Conservation (phyloP, 768 basidiomycete genomes). For the Flagelloscypha sp. region DNA sequence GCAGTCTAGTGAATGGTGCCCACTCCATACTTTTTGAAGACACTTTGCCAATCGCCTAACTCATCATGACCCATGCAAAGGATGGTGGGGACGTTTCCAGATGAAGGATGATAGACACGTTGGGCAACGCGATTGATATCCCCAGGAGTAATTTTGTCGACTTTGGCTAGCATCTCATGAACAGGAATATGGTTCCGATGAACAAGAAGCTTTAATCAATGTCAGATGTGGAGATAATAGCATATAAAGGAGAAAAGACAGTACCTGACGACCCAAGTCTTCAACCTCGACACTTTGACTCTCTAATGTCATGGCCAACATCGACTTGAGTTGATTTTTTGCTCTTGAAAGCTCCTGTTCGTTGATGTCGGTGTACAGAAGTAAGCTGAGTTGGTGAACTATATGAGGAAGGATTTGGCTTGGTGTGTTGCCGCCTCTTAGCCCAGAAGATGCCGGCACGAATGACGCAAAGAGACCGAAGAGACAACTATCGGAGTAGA, state of each 20-base stretch:
- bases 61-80: constrained; percentile 81
- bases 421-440: constrained; percentile 54
- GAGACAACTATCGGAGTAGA: constrained; percentile 88
- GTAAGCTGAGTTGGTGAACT: constrained; percentile 76
- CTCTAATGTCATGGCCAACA: constrained; percentile 91
- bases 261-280: constrained; percentile 84
- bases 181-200: constrained; percentile 80
- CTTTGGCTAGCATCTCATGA: constrained; percentile 84
- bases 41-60: constrained; percentile 54
- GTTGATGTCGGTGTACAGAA: constrained; percentile 65
- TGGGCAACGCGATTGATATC: constrained; percentile 71
- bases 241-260: constrained; percentile 7
- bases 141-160: constrained; percentile 65
- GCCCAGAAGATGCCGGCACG: constrained; percentile 50
- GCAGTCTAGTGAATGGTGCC: constrained; percentile 15
- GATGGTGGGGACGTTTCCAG: constrained; percentile 62
- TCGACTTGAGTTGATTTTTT: constrained; percentile 92
- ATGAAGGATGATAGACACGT: constrained; percentile 62
- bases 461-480: constrained; percentile 90
- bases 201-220: constrained; percentile 56
- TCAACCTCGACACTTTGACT: constrained; percentile 79
- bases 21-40: constrained; percentile 66
- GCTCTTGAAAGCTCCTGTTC: constrained; percentile 71
- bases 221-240: not conserved
- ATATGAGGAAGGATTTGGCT: constrained; percentile 75